Evolutionary conservation across 495 filamentous ascomycete genomes (phyloP), one percentile per base, ranked within the genome.

Genomic region (Aspergillus leporis): DNA sequence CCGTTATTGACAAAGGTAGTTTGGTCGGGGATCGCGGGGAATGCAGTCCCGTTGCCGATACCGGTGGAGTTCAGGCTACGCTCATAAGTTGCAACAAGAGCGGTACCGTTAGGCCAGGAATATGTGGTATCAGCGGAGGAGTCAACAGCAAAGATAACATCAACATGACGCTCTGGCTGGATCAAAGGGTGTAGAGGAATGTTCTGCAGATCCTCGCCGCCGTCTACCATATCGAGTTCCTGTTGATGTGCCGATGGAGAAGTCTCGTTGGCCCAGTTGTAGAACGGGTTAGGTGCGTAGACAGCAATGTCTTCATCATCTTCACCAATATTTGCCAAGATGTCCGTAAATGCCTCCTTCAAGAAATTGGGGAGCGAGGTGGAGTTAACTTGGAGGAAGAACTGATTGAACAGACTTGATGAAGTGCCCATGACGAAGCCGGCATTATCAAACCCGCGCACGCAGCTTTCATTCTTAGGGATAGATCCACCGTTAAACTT

Each of bases 101-200:
- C 79, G 10, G 92, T 90, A 34, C 91, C 93, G 73, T 96, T 95
- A 48, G 93, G 93, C 90, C 91, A 97, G 74, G 74, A 79, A 60
- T 77, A 78, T 12, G 73, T 70, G 0, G 88, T 93, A 72, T 97
- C 93, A 32, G 91, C 92, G 8, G 88, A 91, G 47, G 84, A 86
- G 73, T 98, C 93, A 61, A 96, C 76, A 22, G 93, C 93, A 69
- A 97, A 96, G 70, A 97, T 92, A 23, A 96, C 89, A 70, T 97
- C 94, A 51, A 98, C 87, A 43, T 81, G 61, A 25, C 93, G 89
- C 30, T 71, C 32, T 0, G 91, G 90, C 64, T 96, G 91, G 66
- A 96, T 89, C 5, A 93, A 81, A 0, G 94, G 94, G 61, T 92
- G 82, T 2, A 97, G 79, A 0, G 93, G 93, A 51, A 97, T 85